Evolutionary conservation across 352 stramenopile genomes (phyloP), one percentile per base, ranked within the genome.

Genomic region (Pythium volutum): DNA sequence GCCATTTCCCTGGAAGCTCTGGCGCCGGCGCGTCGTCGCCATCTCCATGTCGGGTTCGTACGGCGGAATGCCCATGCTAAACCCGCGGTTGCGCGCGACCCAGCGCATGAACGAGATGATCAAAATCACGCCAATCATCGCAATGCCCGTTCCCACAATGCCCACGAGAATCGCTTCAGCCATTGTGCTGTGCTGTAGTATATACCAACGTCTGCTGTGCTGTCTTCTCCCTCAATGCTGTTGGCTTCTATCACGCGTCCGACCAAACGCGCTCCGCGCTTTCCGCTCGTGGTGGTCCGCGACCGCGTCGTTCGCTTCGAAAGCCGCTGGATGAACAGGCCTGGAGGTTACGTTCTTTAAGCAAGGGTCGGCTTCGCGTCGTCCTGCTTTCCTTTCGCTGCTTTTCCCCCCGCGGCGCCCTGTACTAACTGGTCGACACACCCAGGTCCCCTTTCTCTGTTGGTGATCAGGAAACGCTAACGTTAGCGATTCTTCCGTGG

Each of bases 41-140:
- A 38, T 38, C 33, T 65, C 58, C 7, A 65, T 9, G 48, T 65
- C 58, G 2, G 49, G 85, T 33, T 83, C 69, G 52, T 77, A 66
- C 36, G 71, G 65, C 7, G 61, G 55, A 27, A 65, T 57, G 41
- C 49, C 48, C 55, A 70, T 58, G 22, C 61, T 58, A 46, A 68
- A 68, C 25, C 29, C 43, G 53, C 53, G 46, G 51, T 64, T 57
- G 18, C 50, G 50, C 39, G 48, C 60, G 18, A 66, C 56, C 56
- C 64, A 66, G 34, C 57, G 64, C 55, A 70, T 62, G 57, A 70
- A 70, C 27, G 46, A 16, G 42, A 70, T 54, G 56, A 70, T 65
- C 12, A 70, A 39, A 4, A 70, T 48, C 20, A 70, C 57, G 47
- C 49, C 64, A 34, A 66, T 41, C 33, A 70, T 50, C 26, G 56